Evolutionary conservation across 495 filamentous ascomycete genomes (phyloP).

Genomic region (Penicillium longicatenatum): DNA sequence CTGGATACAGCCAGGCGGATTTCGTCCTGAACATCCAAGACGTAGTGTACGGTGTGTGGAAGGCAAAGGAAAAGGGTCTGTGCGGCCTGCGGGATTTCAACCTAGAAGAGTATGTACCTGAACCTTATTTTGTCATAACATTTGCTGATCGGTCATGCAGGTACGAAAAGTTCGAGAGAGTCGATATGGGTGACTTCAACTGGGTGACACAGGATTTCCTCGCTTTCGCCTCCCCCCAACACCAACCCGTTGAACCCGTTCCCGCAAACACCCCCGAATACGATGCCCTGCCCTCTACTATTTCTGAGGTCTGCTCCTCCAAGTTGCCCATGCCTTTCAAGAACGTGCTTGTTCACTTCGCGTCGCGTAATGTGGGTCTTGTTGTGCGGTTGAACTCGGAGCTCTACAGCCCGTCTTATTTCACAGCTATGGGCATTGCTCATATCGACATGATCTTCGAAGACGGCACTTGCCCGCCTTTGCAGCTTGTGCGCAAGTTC

Average conservation of each 20-base stretch:
- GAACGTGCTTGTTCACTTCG: conserved; percentile 90
- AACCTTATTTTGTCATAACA: neutral
- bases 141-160: conserved; percentile 42
- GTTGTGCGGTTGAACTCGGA: conserved; percentile 95
- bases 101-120: conserved; percentile 75
- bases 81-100: conserved; percentile 87
- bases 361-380: conserved; percentile 80
- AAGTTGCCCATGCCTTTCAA: conserved; percentile 82
- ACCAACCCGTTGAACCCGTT: conserved; percentile 70
- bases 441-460: conserved; percentile 99
- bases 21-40: conserved; percentile 94
- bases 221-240: conserved; percentile 93
- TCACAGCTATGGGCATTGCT: conserved; percentile 89
- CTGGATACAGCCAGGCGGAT: conserved; percentile 97
- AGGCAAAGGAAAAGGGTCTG: conserved; percentile 90
- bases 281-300: conserved; percentile 66
- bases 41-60: conserved; percentile 98
- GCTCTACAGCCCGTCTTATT: conserved; percentile 93
- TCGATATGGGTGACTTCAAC: conserved; percentile 99
- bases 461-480: conserved; percentile 90
- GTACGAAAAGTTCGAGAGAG: conserved; percentile 90
- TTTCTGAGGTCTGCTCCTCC: conserved; percentile 63
- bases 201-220: conserved; percentile 96
- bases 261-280: conserved; percentile 70
- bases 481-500: conserved; percentile 84